Percentiles rank a stretch among this genome's conserved stretches.
Conservation (phyloP, 306 rosid genomes). For the Prunus mira region DNA sequence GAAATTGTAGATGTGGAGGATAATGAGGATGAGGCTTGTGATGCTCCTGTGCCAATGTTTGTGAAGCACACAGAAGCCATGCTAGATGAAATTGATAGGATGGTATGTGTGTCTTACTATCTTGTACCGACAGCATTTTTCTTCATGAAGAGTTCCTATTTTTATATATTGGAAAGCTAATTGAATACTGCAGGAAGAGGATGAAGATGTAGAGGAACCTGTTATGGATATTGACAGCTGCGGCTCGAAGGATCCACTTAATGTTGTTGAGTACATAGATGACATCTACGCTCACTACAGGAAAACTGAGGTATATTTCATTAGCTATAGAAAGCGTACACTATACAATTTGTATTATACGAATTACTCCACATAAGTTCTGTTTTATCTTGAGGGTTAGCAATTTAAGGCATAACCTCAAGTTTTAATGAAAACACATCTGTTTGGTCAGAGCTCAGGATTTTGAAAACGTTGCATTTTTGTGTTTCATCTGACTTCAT, state of each 20-base stretch:
- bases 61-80: slow-evolving; percentile 64
- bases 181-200: slow-evolving; percentile 42
- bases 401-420: background rate
- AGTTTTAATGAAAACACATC: background rate
- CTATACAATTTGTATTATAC: background rate
- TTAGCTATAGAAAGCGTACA: background rate
- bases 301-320: slow-evolving; percentile 43
- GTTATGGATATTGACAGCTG: slow-evolving; percentile 42
- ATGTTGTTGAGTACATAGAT: slow-evolving; percentile 50
- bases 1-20: slow-evolving; percentile 40
- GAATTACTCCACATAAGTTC: background rate
- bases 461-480: background rate
- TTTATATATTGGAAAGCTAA: background rate
- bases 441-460: too few relatives aligned
- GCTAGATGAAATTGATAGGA: slow-evolving; percentile 49
- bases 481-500: background rate
- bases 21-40: slow-evolving; percentile 17
- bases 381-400: background rate
- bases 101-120: slow-evolving; percentile 31
- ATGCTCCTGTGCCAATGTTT: slow-evolving; percentile 45
- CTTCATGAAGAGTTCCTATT: too few relatives aligned
- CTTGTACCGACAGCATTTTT: background rate
- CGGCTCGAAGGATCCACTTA: slow-evolving; percentile 32
- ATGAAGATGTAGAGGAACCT: slow-evolving; percentile 38
- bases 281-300: slow-evolving; percentile 41